Base-by-base conservation (phyloP, 345 rosid species). In the Lagerstroemia speciosa region DNA sequence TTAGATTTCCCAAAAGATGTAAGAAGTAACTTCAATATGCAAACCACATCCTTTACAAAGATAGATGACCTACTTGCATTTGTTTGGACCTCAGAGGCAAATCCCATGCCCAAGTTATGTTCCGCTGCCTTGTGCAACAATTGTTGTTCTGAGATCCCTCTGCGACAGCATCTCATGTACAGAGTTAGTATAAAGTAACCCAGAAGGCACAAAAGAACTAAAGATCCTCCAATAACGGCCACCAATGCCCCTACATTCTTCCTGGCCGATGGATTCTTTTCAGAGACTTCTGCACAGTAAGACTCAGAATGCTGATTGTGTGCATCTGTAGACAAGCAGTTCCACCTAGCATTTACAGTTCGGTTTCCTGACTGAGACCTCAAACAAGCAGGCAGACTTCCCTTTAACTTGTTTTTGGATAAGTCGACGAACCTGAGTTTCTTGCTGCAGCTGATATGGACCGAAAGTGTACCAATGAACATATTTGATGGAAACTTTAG, bases 321-420 rank as follows among this genome's bases (percentile, higher is more conserved):
- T 43, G 66, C 69, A 52, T 41, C 78, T 24, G 76, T 43, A 30
- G 89, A 86, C 38, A 89, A 76, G 77, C 93, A 89, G 72, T 89
- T 89, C 29, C 88, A 87, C 41, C 70, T 79, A 43, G 76, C 67
- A 66, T 72, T 80, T 26, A 85, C 79, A 1, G 50, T 64, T 67
- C 68, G 55, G 68, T 69, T 64, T 45, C 61, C 74, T 1, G 79
- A 70, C 55, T 64, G 65, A 37, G 52, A 68, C 61, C 76, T 85
- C 75, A 89, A 71, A 73, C 96, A 87, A 70, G 46, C 20, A 71
- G 96, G 92, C 58, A 89, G 37, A 53, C 73, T 76, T 32, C 92
- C 92, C 12, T 82, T 80, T 27, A 89, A 66, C 79, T 80, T 80
- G 63, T 89, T 87, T 31, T 78, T 77, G 0, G 96, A 87, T 74